Evolutionary conservation across 257 asterid genomes (phyloP).

Genomic region (Forsythia viridissima): DNA sequence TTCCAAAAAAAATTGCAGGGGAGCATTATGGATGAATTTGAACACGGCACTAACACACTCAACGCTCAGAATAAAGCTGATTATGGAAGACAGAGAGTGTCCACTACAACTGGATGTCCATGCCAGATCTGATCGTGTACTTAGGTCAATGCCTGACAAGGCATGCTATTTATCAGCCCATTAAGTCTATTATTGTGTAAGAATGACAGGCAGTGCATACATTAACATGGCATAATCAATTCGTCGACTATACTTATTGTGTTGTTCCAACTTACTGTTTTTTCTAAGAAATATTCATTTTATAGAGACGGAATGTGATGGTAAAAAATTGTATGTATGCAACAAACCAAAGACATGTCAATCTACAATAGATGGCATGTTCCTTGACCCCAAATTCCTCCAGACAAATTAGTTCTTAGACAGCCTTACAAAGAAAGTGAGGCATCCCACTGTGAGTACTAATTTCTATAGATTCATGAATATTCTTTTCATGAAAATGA

Average conservation of each 20-base stretch:
- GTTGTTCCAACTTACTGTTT: not conserved
- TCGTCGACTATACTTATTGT: not conserved
- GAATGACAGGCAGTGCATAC: conserved; percentile 1
- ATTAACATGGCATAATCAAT: conserved; percentile 10
- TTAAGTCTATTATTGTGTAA: not conserved
- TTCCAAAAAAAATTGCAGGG: conserved; percentile 15
- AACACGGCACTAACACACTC: conserved; percentile 4
- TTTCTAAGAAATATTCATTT: not conserved
- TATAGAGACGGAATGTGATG: not conserved
- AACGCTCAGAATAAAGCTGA: conserved; percentile 6
- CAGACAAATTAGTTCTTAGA: conserved; percentile 5
- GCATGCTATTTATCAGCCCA: conserved; percentile 5
- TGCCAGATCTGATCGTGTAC: not conserved
- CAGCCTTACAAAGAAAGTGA: not conserved
- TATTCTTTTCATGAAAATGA: not conserved
- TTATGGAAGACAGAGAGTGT: conserved; percentile 8
- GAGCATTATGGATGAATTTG: conserved; percentile 13
- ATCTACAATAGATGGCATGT: not conserved
- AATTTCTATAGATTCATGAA: not conserved
- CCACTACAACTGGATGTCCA: conserved; percentile 11
- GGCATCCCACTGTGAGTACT: not conserved
- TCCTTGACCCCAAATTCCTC: conserved; percentile 8
- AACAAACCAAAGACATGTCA: conserved; percentile 6
- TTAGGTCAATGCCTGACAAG: conserved; percentile 5
- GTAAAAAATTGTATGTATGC: conserved; percentile 8